Percentiles rank a stretch among this genome's conserved stretches.
Evolutionary conservation across 1,139 yeast genomes (phyloP).

Genomic region (Arxiozyma slooffiae): DNA sequence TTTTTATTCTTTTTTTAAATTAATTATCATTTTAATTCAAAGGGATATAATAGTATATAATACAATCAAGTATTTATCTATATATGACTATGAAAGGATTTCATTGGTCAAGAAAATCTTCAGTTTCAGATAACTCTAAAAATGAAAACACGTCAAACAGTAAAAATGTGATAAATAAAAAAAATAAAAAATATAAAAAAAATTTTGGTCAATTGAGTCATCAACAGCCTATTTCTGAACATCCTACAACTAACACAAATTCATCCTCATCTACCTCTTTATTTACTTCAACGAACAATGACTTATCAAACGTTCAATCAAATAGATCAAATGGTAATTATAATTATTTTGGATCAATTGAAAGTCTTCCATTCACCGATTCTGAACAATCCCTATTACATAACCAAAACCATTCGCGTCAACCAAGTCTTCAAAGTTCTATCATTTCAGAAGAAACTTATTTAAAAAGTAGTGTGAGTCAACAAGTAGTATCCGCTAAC

Average conservation of each 20-base stretch:
- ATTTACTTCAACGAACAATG: background rate
- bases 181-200: background rate
- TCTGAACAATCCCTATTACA: background rate
- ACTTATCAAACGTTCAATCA: background rate
- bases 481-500: conserved; percentile 1
- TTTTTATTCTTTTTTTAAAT: no score
- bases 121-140: conserved; percentile 4
- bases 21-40: no score
- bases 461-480: conserved; percentile 3
- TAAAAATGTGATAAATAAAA: no score
- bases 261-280: conserved; percentile 1
- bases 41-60: background rate
- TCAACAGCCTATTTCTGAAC: background rate
- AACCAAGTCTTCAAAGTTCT: conserved; percentile 5
- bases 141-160: background rate
- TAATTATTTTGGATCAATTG: background rate
- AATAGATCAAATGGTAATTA: background rate
- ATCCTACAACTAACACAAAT: background rate
- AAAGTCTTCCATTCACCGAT: background rate
- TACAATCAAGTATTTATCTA: no score
- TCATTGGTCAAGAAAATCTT: conserved; percentile 9
- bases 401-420: background rate
- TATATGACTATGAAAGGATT: conserved; percentile 9
- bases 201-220: background rate
- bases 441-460: conserved; percentile 3